Conservation (phyloP, 2,329 filamentous ascomycete genomes). For the Pseudopyrenochaeta lycopersici region DNA sequence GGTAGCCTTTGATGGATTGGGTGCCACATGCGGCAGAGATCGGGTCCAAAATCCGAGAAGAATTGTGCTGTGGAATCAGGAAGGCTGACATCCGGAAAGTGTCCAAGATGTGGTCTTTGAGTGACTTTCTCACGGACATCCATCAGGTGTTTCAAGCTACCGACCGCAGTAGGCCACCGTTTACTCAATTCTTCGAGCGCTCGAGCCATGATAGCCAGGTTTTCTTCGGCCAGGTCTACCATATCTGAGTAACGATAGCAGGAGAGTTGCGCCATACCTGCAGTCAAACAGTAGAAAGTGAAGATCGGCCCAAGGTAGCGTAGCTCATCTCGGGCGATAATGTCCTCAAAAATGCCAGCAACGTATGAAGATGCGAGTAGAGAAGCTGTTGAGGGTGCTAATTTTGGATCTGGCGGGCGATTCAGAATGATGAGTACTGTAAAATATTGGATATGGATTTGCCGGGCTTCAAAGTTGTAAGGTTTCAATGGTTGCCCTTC, state of each 20-base stretch:
- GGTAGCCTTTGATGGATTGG: constrained; percentile 30
- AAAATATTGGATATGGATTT: constrained; percentile 52
- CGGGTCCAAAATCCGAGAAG: constrained; percentile 43
- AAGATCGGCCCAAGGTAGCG: constrained; percentile 52
- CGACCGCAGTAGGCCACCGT: constrained; percentile 43
- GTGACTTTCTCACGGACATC: constrained; percentile 43
- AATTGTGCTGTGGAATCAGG: constrained; percentile 35
- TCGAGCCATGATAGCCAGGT: constrained; percentile 35
- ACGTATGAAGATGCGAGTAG: constrained; percentile 54
- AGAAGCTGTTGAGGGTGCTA: constrained; percentile 47
- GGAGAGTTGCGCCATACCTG: constrained; percentile 52
- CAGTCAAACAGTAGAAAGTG: constrained; percentile 53
- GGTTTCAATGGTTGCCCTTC: constrained; percentile 33
- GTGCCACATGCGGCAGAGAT: constrained; percentile 44
- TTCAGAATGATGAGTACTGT: constrained; percentile 52
- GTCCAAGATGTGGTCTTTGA: constrained; percentile 34
- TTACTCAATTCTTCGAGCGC: constrained; percentile 42
- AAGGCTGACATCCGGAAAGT: constrained; percentile 40
- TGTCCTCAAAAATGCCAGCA: constrained; percentile 55
- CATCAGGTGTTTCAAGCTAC: constrained; percentile 42
- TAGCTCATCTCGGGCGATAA: constrained; percentile 53
- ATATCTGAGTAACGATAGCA: constrained; percentile 48
- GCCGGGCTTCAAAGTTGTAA: constrained; percentile 48
- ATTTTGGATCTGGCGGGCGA: constrained; percentile 40
- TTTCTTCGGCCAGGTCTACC: constrained; percentile 35